Percentiles rank a stretch among this genome's conserved stretches.
These are phyloP conservation scores for Heterobasidion irregulare DNA, from an alignment of 1,284 basidiomycete genomes.

Conservation along the genomic window DNA sequence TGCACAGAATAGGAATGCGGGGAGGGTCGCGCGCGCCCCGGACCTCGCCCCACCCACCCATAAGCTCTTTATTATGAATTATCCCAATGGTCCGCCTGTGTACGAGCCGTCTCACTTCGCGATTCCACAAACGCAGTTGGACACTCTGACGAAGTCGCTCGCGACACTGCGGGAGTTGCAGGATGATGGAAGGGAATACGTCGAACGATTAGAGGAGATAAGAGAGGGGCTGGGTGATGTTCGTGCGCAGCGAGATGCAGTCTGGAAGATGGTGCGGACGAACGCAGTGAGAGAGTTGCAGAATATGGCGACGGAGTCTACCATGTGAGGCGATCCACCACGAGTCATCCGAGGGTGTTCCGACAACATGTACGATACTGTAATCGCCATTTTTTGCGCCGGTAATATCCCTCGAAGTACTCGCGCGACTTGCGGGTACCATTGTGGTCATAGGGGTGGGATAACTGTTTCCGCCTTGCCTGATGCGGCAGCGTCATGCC, in stretches of 20 bases:
- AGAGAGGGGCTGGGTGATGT: slow-evolving; percentile 67
- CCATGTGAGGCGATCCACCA: slow-evolving; percentile 4
- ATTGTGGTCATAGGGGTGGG: too few relatives aligned
- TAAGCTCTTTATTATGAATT: slow-evolving; percentile 54
- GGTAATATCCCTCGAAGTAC: too few relatives aligned
- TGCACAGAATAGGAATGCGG: slow-evolving; percentile 42
- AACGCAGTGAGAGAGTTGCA: slow-evolving; percentile 68
- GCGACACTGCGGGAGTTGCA: slow-evolving; percentile 65
- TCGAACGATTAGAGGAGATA: slow-evolving; percentile 72
- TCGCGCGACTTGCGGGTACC: too few relatives aligned
- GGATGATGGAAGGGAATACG: slow-evolving; percentile 76
- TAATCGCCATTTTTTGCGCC: neutral
- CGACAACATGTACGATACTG: neutral
- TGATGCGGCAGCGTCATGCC: too few relatives aligned
- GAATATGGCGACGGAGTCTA: slow-evolving; percentile 37
- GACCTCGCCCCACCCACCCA: slow-evolving; percentile 56
- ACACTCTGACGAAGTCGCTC: slow-evolving; percentile 63
- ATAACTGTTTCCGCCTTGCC: too few relatives aligned
- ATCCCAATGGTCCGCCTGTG: slow-evolving; percentile 31
- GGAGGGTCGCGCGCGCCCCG: slow-evolving; percentile 48
- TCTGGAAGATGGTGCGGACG: slow-evolving; percentile 69
- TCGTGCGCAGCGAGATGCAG: slow-evolving; percentile 53
- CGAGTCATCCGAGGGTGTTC: too few relatives aligned
- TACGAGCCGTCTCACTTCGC: slow-evolving; percentile 56
- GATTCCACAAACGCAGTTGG: slow-evolving; percentile 54